These are phyloP conservation scores for Aegilops bicornis DNA, from an alignment of 176 grass and related monocot genomes.

Conservation along the genomic window DNA sequence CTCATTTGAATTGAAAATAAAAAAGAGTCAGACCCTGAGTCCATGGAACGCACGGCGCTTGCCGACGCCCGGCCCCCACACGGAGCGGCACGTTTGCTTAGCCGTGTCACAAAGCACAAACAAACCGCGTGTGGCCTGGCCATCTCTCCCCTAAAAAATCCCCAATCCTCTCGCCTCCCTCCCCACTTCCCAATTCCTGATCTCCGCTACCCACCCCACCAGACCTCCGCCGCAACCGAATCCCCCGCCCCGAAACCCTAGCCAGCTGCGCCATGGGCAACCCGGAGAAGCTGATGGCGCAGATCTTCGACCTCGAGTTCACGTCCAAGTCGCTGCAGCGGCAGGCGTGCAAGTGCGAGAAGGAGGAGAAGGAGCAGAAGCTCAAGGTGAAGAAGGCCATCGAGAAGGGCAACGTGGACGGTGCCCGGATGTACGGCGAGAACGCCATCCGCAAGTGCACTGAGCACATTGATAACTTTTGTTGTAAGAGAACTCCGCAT, in stretches of 20 bases:
- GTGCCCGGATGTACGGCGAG: slow-evolving; percentile 96
- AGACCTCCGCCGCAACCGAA: not conserved
- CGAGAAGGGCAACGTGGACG: slow-evolving; percentile 96
- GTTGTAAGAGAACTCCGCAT: no score
- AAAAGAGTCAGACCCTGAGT: no score
- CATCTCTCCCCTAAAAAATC: not conserved
- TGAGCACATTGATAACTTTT: no score
- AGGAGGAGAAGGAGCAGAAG: slow-evolving; percentile 95
- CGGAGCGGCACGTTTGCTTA: slow-evolving; percentile 23
- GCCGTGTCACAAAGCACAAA: not conserved
- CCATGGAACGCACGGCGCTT: not conserved
- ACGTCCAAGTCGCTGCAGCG: slow-evolving; percentile 92
- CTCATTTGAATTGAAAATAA: no score
- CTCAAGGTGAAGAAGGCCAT: slow-evolving; percentile 99
- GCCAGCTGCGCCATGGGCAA: slow-evolving; percentile 60
- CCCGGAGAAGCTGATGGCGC: slow-evolving; percentile 94
- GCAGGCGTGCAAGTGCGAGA: slow-evolving; percentile 93
- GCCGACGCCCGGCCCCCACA: not conserved
- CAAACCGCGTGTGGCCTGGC: slow-evolving; percentile 35
- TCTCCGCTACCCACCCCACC: no score
- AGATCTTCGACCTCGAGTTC: slow-evolving; percentile 98
- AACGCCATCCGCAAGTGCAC: slow-evolving; percentile 97
- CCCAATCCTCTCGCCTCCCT: not conserved
- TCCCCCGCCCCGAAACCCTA: not conserved
- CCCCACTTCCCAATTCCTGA: not conserved